Evolutionary conservation across 140 eudicot species (phyloP), one percentile per base, ranked within the genome.

Genomic region (Stevia rebaudiana): DNA sequence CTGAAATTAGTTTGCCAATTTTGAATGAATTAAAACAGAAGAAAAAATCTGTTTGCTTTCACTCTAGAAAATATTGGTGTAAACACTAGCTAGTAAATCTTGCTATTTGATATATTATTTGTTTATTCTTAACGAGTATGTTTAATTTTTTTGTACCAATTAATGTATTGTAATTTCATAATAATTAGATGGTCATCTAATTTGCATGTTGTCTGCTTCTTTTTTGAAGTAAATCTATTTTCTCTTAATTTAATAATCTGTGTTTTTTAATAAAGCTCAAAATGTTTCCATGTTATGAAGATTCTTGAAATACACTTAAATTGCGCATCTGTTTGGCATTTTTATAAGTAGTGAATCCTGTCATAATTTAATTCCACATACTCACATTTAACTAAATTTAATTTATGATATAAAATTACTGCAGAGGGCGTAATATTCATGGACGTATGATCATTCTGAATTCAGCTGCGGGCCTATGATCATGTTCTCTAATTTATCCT

Each of bases 371-470:
- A 2, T 41, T 28, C 16, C 44, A 66, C 65, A 63, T 36, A 39
- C 24, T 56, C 15, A 10, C 37, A 28, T 66, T 73, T 44, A 51
- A 18, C 60, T 28, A 25, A 48, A 42, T 62, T 11, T 65, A 48
- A 43, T 55, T 62, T 54, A 37, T 74, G 35, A 30, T 49, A 8
- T 68, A 50, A 33, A 40, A 35, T 75, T 21, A 31, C 41, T 75
- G 75, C 71, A 68, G 75, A 75, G 39, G 53, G 75, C 46, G 8
- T 43, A 43, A 61, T 61, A 15, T 67, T 41, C 16, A 50, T 37
- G 57, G 69, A 37, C 54, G 66, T 36, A 39, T 36, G 41, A 4
- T 65, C 73, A 31, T 46, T 56, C 23, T 67, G 61, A 24, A 30
- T 44, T 66, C 23, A 24, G 65, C 57, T 57, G 39, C 19, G 63